Percentiles rank a stretch among this genome's conserved stretches.
Conservation (phyloP, 306 rosid genomes). For the Abrus precatorius region DNA sequence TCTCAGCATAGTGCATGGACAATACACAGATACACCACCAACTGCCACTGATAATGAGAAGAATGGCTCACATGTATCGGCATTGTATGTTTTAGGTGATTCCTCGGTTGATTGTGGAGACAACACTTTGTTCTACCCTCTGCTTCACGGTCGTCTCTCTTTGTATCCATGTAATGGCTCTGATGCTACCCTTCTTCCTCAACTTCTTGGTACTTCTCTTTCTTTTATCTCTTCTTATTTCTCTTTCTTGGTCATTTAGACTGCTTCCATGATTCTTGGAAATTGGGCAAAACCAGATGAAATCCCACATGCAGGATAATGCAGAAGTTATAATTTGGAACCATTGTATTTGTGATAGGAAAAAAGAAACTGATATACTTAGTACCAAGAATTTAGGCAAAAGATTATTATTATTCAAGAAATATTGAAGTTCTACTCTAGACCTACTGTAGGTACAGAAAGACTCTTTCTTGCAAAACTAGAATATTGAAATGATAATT, state of each 20-base stretch:
- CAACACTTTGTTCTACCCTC: constrained; percentile 77
- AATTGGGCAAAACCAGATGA: not conserved
- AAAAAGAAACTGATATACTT: not conserved
- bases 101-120: constrained; percentile 92
- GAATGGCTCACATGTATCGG: constrained; percentile 47
- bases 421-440: too few relatives aligned
- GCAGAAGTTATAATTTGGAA: not conserved
- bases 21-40: constrained; percentile 16
- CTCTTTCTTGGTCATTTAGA: not conserved
- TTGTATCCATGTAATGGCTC: constrained; percentile 70
- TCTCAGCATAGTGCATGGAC: constrained; percentile 46
- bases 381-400: too few relatives aligned
- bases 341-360: not conserved
- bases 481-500: too few relatives aligned
- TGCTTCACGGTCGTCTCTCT: constrained; percentile 75
- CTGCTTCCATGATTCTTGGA: not conserved
- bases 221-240: not conserved
- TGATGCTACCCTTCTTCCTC: constrained; percentile 74
- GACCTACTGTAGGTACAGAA: too few relatives aligned
- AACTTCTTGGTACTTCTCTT: constrained; percentile 70
- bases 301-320: not conserved
- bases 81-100: constrained; percentile 79
- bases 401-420: too few relatives aligned
- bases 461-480: too few relatives aligned
- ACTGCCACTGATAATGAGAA: not conserved